These are phyloP conservation scores for Nemania sp. DNA, from an alignment of 2,329 filamentous ascomycete genomes.

Conservation along the genomic window DNA sequence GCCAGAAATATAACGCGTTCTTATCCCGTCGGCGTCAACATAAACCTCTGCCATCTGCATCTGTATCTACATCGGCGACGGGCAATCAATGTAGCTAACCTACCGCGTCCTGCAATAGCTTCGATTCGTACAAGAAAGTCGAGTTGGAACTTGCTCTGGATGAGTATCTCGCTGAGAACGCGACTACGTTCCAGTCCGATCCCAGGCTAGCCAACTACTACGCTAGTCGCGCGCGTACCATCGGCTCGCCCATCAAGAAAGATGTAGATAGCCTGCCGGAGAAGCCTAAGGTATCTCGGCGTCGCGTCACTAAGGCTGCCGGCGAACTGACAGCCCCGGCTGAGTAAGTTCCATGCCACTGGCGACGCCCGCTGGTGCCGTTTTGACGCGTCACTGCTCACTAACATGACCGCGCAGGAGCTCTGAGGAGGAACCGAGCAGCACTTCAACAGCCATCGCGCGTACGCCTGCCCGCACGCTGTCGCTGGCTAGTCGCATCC, in stretches of 20 bases:
- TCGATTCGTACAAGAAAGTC: constrained; percentile 72
- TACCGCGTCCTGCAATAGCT: constrained; percentile 51
- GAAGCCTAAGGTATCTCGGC: constrained; percentile 33
- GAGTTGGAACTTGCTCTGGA: constrained; percentile 79
- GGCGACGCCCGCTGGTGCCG: neutral
- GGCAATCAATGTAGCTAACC: constrained; percentile 24
- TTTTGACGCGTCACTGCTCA: constrained; percentile 37
- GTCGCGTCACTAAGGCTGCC: constrained; percentile 45
- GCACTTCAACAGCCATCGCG: constrained; percentile 50
- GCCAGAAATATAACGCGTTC: no score
- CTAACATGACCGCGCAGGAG: constrained; percentile 54
- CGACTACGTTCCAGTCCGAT: constrained; percentile 64
- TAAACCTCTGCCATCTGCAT: no score
- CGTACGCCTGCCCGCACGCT: constrained; percentile 57
- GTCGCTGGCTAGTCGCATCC: constrained; percentile 62
- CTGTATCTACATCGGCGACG: neutral
- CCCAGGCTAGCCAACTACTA: constrained; percentile 75
- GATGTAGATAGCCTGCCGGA: constrained; percentile 33
- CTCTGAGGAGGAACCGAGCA: constrained; percentile 40
- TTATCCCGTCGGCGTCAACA: constrained; percentile 27
- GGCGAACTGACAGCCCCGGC: constrained; percentile 74
- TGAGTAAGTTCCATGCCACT: constrained; percentile 67
- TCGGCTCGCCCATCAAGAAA: constrained; percentile 55
- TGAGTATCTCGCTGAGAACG: constrained; percentile 71
- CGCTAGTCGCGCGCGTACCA: constrained; percentile 62